Conservation (phyloP, 2,329 filamentous ascomycete species). For the Fusarium virguliforme region DNA sequence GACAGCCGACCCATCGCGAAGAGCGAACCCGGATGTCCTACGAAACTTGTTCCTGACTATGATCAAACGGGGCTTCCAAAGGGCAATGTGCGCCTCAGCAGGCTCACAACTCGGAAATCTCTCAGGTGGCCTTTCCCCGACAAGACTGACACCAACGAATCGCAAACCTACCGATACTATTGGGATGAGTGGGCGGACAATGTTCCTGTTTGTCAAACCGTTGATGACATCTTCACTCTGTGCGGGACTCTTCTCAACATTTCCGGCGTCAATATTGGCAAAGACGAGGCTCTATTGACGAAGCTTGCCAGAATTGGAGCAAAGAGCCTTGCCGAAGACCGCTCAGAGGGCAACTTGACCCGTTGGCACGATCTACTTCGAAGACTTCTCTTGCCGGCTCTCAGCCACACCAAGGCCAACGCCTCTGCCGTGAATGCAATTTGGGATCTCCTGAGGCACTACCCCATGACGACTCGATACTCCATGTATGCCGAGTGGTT, state of each 20-base stretch:
- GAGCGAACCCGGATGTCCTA: conserved; percentile 56
- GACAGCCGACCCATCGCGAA: conserved; percentile 60
- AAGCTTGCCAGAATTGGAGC: conserved; percentile 90
- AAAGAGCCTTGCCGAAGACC: conserved; percentile 80
- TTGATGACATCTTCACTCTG: conserved; percentile 91
- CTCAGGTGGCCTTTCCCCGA: conserved; percentile 90
- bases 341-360: conserved; percentile 77
- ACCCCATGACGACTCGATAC: conserved; percentile 83
- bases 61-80: conserved; percentile 80
- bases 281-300: conserved; percentile 82
- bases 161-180: conserved; percentile 90
- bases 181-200: conserved; percentile 98
- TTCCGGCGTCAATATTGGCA: conserved; percentile 90
- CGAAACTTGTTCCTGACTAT: conserved; percentile 63
- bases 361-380: conserved; percentile 91
- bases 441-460: conserved; percentile 86
- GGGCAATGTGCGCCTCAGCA: conserved; percentile 75
- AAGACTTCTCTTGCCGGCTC: conserved; percentile 86
- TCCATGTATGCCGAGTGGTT: conserved; percentile 96
- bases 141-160: conserved; percentile 81
- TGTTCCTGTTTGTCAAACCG: conserved; percentile 88
- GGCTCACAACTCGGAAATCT: conserved; percentile 75
- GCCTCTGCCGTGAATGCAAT: conserved; percentile 88
- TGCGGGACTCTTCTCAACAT: conserved; percentile 88
- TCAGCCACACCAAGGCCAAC: conserved; percentile 90